Percentiles rank a stretch among this genome's conserved stretches.
Conservation (phyloP, 2,329 filamentous ascomycete species). For the Calonectria henricotiae region DNA sequence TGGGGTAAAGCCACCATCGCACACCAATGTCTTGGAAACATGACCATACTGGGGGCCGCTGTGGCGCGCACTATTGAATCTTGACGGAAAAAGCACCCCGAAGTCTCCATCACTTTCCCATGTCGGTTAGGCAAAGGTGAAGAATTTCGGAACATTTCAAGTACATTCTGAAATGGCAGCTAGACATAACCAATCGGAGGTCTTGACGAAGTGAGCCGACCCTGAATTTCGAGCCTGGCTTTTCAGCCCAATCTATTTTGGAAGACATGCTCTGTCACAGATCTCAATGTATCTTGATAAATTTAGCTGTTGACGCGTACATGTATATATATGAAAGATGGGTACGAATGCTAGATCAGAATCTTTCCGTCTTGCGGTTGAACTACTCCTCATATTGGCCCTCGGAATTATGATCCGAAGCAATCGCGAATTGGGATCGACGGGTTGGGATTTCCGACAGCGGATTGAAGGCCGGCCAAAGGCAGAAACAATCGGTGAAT, state of each 20-base stretch:
- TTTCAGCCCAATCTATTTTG: too few species aligned
- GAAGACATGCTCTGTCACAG: too few species aligned
- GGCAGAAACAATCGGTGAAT: constrained; percentile 18
- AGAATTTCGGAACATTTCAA: neutral
- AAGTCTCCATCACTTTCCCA: neutral
- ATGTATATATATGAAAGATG: neutral
- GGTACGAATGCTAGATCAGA: neutral
- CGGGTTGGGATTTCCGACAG: constrained; percentile 28
- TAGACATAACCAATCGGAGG: neutral
- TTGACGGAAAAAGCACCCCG: constrained; percentile 19
- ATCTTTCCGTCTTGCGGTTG: neutral
- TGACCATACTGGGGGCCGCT: neutral
- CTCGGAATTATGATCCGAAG: constrained; percentile 29
- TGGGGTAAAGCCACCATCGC: neutral
- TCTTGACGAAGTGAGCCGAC: neutral
- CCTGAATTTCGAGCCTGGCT: neutral
- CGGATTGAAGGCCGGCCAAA: constrained; percentile 5
- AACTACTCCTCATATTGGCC: neutral
- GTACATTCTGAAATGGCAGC: neutral
- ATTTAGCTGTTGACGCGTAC: neutral
- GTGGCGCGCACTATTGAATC: neutral
- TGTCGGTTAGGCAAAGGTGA: neutral
- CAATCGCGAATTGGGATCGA: neutral
- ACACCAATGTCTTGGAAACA: too few species aligned
- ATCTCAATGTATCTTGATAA: neutral